Conservation (phyloP, 441 rosid genomes). For the Daphne laureola region DNA sequence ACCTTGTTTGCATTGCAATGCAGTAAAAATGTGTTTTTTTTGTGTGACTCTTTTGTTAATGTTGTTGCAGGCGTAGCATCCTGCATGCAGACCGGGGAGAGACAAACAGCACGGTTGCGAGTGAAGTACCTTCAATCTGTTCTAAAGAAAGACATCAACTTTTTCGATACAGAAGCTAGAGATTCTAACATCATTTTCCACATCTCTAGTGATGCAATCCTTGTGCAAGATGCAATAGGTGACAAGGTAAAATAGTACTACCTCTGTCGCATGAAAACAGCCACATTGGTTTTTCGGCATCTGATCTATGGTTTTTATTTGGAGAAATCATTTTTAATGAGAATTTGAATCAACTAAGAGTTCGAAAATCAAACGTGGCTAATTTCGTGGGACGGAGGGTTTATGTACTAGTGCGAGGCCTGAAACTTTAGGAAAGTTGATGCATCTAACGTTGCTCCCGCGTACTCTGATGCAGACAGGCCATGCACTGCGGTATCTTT, state of each 20-base stretch:
- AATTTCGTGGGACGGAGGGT: no score
- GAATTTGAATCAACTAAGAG: no score
- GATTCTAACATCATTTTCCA: conserved; percentile 57
- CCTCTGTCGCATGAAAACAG: no score
- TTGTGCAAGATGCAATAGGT: conserved; percentile 86
- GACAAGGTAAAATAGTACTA: conserved; percentile 48
- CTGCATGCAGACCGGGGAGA: conserved; percentile 86
- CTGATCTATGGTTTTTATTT: no score
- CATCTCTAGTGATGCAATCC: conserved; percentile 72
- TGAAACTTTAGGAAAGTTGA: no score
- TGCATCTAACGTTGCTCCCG: conserved; percentile 1
- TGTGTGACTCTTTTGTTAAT: neutral
- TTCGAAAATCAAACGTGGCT: no score
- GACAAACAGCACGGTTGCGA: conserved; percentile 74
- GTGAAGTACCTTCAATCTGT: conserved; percentile 58
- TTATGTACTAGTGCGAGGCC: no score
- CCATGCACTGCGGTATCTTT: conserved; percentile 65
- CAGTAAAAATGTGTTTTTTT: neutral
- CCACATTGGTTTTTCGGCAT: no score
- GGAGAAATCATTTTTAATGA: no score
- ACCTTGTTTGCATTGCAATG: neutral
- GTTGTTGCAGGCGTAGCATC: conserved; percentile 46
- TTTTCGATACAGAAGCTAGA: conserved; percentile 70
- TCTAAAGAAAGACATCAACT: conserved; percentile 48
- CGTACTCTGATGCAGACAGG: conserved; percentile 51